Conservation (phyloP, 768 basidiomycete genomes). For the Leccinum barrowsii region DNA sequence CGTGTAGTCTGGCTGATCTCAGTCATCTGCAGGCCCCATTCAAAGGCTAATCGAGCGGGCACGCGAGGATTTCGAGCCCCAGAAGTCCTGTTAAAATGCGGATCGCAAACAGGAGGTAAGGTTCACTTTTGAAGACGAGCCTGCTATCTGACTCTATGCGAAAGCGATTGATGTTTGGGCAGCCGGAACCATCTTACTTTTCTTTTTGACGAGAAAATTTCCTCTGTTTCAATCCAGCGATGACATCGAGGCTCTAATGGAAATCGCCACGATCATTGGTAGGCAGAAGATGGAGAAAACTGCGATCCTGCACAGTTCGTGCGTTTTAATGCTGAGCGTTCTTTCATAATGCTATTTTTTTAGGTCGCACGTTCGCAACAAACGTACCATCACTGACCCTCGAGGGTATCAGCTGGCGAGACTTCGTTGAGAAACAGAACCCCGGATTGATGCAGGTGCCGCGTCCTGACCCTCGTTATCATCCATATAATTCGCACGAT, state of each 20-base stretch:
- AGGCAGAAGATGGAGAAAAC: constrained; percentile 76
- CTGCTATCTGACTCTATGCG: constrained; percentile 7
- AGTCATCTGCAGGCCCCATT: constrained; percentile 53
- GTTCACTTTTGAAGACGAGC: constrained; percentile 7
- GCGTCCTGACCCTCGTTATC: constrained; percentile 48
- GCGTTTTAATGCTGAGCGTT: neutral
- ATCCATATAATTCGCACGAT: constrained; percentile 44
- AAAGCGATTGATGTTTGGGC: constrained; percentile 97
- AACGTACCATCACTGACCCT: constrained; percentile 78
- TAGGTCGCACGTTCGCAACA: constrained; percentile 87
- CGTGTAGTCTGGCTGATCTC: neutral
- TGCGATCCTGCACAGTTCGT: constrained; percentile 86
- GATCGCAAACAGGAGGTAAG: constrained; percentile 87
- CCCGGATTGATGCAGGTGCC: constrained; percentile 58
- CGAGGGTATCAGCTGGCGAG: constrained; percentile 65
- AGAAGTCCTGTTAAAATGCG: constrained; percentile 92
- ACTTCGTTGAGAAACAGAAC: constrained; percentile 76
- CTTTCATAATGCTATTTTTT: constrained; percentile 3
- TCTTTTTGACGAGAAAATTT: constrained; percentile 90
- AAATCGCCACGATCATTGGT: constrained; percentile 87
- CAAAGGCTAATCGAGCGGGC: constrained; percentile 94
- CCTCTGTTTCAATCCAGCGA: constrained; percentile 93
- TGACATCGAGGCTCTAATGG: constrained; percentile 94
- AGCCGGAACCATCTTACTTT: constrained; percentile 86
- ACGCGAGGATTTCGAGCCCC: constrained; percentile 97